Evolutionary conservation across 192 early-diverging fungal species (phyloP).

Genomic region (Coemansia reversa): DNA sequence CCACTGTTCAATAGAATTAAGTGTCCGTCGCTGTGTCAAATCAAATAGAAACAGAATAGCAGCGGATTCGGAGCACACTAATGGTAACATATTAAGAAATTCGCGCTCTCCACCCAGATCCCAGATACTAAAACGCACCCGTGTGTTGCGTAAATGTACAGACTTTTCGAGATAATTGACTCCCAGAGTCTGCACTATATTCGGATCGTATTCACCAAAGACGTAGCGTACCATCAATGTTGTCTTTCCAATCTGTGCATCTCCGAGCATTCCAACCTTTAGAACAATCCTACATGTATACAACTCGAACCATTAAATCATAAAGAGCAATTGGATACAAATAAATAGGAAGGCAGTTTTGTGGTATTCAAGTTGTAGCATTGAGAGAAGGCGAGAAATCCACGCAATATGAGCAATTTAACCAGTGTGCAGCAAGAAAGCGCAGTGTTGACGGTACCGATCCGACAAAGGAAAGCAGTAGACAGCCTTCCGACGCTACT

Average conservation of each 20-base stretch:
- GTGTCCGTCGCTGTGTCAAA: constrained; percentile 82
- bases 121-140: constrained; percentile 97
- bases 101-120: constrained; percentile 95
- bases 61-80: constrained; percentile 95
- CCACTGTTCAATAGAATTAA: constrained; percentile 96
- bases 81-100: constrained; percentile 95
- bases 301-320: neutral
- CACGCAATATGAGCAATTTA: no score
- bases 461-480: no score
- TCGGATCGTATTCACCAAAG: constrained; percentile 90
- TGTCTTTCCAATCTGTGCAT: constrained; percentile 95
- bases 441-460: no score
- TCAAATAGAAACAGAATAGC: constrained; percentile 98
- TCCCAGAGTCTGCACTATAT: constrained; percentile 94
- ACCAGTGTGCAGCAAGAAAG: no score
- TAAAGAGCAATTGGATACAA: constrained; percentile 1
- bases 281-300: constrained; percentile 63
- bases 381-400: no score
- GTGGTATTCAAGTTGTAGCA: no score
- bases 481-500: no score
- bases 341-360: neutral
- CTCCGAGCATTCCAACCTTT: constrained; percentile 96
- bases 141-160: constrained; percentile 81
- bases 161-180: constrained; percentile 99
- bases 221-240: constrained; percentile 97